Conservation (phyloP, 768 basidiomycete species). For the Boletus rubropictus region DNA sequence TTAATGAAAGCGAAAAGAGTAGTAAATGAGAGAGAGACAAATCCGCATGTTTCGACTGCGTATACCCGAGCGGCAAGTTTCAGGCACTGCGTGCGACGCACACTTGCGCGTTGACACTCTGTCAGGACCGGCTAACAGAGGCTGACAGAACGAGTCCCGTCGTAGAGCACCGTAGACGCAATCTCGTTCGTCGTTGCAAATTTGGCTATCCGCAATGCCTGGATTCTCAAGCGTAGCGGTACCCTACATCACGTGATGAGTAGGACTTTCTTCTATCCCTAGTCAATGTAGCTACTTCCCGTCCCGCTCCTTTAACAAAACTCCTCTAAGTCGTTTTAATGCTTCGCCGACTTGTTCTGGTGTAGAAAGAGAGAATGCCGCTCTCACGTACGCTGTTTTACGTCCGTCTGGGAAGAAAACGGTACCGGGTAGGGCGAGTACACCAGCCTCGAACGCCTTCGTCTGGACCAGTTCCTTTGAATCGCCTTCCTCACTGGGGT, state of each 20-base stretch:
- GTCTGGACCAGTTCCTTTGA: slow-evolving; percentile 67
- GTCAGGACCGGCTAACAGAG: too few relatives aligned
- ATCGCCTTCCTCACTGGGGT: slow-evolving; percentile 46
- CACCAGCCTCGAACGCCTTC: slow-evolving; percentile 72
- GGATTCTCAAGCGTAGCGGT: neutral
- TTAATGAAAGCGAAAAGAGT: too few relatives aligned
- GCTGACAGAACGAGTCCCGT: too few relatives aligned
- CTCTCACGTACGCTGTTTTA: slow-evolving; percentile 71
- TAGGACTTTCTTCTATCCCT: neutral
- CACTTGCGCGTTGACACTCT: neutral
- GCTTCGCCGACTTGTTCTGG: slow-evolving; percentile 72
- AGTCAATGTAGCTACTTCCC: slow-evolving; percentile 1
- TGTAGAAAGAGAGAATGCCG: slow-evolving; percentile 68
- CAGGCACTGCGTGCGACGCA: neutral
- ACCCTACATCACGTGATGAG: slow-evolving; percentile 6
- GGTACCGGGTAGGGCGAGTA: slow-evolving; percentile 85
- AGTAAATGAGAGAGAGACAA: too few relatives aligned
- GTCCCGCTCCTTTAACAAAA: slow-evolving; percentile 28
- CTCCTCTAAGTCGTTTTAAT: slow-evolving; percentile 50
- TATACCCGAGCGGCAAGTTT: slow-evolving; percentile 4
- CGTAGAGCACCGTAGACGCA: neutral
- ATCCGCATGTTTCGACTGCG: slow-evolving; percentile 3
- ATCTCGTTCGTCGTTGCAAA: neutral
- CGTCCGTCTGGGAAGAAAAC: slow-evolving; percentile 72
- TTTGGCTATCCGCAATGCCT: too few relatives aligned